Percentiles rank a stretch among this genome's conserved stretches.
These are phyloP conservation scores for Blastobotrys peoriensis DNA, from an alignment of 805 yeast genomes.

Conservation along the genomic window DNA sequence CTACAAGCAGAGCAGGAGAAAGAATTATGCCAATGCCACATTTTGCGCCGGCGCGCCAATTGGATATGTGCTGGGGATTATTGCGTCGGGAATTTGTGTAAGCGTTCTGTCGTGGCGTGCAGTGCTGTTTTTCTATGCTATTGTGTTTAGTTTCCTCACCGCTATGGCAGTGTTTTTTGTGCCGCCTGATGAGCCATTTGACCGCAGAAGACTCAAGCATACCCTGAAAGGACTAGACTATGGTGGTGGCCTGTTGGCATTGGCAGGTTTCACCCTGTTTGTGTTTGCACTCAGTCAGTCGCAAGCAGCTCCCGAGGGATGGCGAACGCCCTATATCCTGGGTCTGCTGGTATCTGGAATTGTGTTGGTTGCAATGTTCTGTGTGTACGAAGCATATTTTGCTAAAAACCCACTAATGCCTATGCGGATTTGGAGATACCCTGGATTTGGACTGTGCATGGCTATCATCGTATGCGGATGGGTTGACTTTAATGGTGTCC, in stretches of 20 bases:
- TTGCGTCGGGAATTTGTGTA: slow-evolving; percentile 41
- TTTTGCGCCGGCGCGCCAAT: slow-evolving; percentile 44
- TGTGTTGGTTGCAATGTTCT: slow-evolving; percentile 30
- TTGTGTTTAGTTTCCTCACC: slow-evolving; percentile 30
- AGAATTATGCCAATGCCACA: slow-evolving; percentile 39
- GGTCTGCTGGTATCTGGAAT: slow-evolving; percentile 39
- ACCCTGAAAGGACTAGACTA: slow-evolving; percentile 34
- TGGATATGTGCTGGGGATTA: slow-evolving; percentile 40
- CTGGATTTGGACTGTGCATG: slow-evolving; percentile 38
- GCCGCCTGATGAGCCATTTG: slow-evolving; percentile 33
- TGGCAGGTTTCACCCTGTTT: slow-evolving; percentile 37
- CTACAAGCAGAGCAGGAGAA: slow-evolving; percentile 36
- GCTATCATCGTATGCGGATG: slow-evolving; percentile 34
- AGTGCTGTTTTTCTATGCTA: slow-evolving; percentile 37
- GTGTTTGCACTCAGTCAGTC: slow-evolving; percentile 42
- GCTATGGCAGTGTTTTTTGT: slow-evolving; percentile 26
- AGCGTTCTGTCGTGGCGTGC: slow-evolving; percentile 38
- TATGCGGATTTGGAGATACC: slow-evolving; percentile 37
- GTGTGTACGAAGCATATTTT: slow-evolving; percentile 35
- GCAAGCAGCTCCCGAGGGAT: slow-evolving; percentile 36
- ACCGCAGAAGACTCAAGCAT: slow-evolving; percentile 24
- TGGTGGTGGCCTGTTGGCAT: slow-evolving; percentile 39
- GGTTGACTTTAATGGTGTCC: slow-evolving; percentile 39
- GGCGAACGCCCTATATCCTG: slow-evolving; percentile 44
- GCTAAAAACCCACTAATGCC: slow-evolving; percentile 45